Evolutionary conservation across 768 basidiomycete genomes (phyloP).

Genomic region (Cystobasidium ongulense): DNA sequence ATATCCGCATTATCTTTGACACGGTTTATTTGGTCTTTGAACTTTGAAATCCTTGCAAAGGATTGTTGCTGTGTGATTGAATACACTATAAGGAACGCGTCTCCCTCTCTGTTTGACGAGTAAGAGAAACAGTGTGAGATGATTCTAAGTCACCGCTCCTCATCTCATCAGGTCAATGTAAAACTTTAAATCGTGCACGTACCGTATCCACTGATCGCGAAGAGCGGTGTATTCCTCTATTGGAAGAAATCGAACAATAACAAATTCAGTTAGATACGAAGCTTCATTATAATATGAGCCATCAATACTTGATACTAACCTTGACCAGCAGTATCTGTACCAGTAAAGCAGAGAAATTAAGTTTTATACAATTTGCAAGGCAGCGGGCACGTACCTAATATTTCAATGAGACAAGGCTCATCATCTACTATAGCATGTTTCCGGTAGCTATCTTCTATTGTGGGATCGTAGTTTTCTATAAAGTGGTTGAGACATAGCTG

Average conservation of each 20-base stretch:
- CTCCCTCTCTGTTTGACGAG: slow-evolving; percentile 51
- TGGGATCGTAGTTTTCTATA: slow-evolving; percentile 42
- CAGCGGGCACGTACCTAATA: slow-evolving; percentile 51
- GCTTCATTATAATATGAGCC: not conserved
- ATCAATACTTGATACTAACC: not conserved
- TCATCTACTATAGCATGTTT: slow-evolving; percentile 89
- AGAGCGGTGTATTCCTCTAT: slow-evolving; percentile 43
- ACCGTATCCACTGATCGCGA: slow-evolving; percentile 43
- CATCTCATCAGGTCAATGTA: not conserved
- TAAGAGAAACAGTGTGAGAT: not conserved
- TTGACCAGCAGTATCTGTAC: slow-evolving; percentile 31
- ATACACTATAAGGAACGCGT: slow-evolving; percentile 95
- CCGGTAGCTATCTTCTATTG: slow-evolving; percentile 43
- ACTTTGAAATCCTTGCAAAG: slow-evolving; percentile 91
- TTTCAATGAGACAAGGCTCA: slow-evolving; percentile 94
- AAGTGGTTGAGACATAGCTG: slow-evolving; percentile 41
- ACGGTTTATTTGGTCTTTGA: slow-evolving; percentile 83
- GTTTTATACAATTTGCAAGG: not conserved
- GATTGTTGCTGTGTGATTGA: slow-evolving; percentile 96
- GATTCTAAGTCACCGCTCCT: not conserved
- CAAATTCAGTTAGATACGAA: not conserved
- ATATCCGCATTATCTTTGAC: slow-evolving; percentile 94
- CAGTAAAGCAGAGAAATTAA: not conserved
- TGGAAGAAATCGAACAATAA: not conserved
- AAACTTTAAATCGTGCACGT: not conserved